Evolutionary conservation across 345 rosid species (phyloP).

Genomic region (Schrenkiella parvula): DNA sequence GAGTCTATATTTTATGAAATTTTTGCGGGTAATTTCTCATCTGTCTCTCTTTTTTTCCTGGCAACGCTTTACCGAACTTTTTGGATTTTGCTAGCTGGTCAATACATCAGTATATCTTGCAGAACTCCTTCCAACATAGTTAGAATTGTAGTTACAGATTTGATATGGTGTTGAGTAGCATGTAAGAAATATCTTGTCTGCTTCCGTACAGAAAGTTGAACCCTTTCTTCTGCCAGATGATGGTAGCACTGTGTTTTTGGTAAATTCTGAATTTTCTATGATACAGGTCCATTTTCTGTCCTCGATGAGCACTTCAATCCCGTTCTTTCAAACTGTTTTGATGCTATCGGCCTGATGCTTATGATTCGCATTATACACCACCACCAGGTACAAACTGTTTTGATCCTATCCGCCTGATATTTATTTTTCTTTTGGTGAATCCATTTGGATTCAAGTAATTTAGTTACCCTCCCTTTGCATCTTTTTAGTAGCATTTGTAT

Average conservation of each 20-base stretch:
- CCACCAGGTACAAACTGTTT: constrained; percentile 64
- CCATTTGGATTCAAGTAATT: not conserved
- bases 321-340: constrained; percentile 82
- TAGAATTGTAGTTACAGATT: not conserved
- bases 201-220: not conserved
- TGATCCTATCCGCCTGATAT: not conserved
- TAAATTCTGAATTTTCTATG: not conserved
- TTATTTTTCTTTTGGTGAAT: not conserved
- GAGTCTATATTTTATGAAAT: constrained; percentile 84
- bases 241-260: not conserved
- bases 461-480: constrained; percentile 2
- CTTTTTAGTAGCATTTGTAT: not conserved
- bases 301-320: constrained; percentile 89
- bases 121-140: constrained; percentile 4
- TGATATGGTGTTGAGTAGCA: not conserved
- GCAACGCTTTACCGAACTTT: not conserved
- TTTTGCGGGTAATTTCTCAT: constrained; percentile 59
- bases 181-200: not conserved
- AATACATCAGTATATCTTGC: not conserved
- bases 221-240: not conserved
- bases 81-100: not conserved
- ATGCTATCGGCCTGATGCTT: constrained; percentile 96
- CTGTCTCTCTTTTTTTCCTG: not conserved
- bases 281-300: constrained; percentile 93
- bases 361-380: constrained; percentile 96